Evolutionary conservation across 2,329 filamentous ascomycete genomes (phyloP).

Genomic region (Dendryphion nanum): DNA sequence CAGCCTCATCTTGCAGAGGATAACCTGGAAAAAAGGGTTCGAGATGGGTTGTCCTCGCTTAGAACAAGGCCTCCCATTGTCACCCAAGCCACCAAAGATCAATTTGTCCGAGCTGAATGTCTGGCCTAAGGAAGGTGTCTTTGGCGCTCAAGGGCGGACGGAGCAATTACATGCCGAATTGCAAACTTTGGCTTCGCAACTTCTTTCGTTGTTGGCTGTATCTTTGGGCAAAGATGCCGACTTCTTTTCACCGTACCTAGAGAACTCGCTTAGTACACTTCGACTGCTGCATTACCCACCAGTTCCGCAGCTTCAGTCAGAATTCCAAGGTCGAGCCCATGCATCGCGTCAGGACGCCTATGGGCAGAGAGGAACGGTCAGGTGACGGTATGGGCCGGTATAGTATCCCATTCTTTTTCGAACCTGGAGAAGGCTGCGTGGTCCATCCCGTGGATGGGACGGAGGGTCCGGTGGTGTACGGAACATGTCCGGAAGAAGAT

Average conservation of each 20-base stretch:
- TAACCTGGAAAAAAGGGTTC: slow-evolving; percentile 50
- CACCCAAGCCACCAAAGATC: slow-evolving; percentile 23
- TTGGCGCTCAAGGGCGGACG: slow-evolving; percentile 20
- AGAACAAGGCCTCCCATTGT: slow-evolving; percentile 1
- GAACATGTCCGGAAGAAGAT: slow-evolving; percentile 46
- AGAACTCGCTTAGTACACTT: slow-evolving; percentile 44
- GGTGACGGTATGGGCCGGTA: slow-evolving; percentile 29
- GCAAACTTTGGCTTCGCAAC: slow-evolving; percentile 37
- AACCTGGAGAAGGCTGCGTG: slow-evolving; percentile 44
- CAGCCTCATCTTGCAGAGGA: slow-evolving; percentile 38
- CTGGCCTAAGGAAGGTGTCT: slow-evolving; percentile 32
- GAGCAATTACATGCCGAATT: slow-evolving; percentile 42
- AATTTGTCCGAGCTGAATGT: slow-evolving; percentile 44
- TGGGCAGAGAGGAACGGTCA: slow-evolving; percentile 7
- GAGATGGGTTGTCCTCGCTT: slow-evolving; percentile 40
- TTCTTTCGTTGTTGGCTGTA: slow-evolving; percentile 42
- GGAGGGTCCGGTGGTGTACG: slow-evolving; percentile 38
- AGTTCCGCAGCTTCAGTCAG: slow-evolving; percentile 8
- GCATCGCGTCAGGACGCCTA: slow-evolving; percentile 41
- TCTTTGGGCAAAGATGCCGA: slow-evolving; percentile 38
- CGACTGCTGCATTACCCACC: slow-evolving; percentile 48
- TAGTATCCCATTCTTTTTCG: slow-evolving; percentile 51
- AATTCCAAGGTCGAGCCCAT: slow-evolving; percentile 36
- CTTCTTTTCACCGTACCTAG: slow-evolving; percentile 44
- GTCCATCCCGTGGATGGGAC: slow-evolving; percentile 37